Conservation (phyloP, 495 filamentous ascomycete species). For the Penicillium antarcticum region DNA sequence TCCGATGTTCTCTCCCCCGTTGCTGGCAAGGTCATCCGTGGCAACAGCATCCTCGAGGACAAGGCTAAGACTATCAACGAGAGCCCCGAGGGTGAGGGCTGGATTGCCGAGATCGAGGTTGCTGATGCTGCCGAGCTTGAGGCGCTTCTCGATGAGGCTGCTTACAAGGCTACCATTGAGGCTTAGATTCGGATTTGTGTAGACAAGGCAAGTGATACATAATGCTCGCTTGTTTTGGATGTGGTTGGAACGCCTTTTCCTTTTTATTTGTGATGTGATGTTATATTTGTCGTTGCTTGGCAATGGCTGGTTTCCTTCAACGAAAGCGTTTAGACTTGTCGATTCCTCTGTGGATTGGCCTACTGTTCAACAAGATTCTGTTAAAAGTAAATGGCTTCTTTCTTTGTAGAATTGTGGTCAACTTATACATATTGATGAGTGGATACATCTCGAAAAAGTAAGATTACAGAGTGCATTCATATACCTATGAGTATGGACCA, state of each 20-base stretch:
- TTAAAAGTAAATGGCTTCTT: neutral
- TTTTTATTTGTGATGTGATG: conserved; percentile 19
- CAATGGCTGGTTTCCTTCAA: conserved; percentile 23
- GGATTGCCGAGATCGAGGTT: conserved; percentile 86
- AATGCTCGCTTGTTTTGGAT: neutral
- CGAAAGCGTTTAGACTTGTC: conserved; percentile 18
- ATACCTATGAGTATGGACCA: neutral
- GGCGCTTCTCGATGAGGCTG: conserved; percentile 65
- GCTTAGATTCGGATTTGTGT: conserved; percentile 28
- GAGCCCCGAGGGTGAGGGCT: conserved; percentile 79
- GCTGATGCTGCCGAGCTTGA: conserved; percentile 67
- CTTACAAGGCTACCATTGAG: conserved; percentile 70
- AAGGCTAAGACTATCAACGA: conserved; percentile 84
- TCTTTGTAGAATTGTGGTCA: neutral
- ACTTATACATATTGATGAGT: neutral
- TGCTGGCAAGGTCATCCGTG: conserved; percentile 65
- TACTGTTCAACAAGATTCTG: conserved; percentile 19
- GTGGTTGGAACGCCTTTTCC: conserved; percentile 8
- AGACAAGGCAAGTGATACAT: conserved; percentile 4
- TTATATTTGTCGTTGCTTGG: conserved; percentile 9
- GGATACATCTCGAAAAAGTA: neutral
- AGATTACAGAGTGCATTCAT: neutral
- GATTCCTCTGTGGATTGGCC: conserved; percentile 14
- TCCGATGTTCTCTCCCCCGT: conserved; percentile 93
- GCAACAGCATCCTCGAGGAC: conserved; percentile 73